Conservation (phyloP, 2,329 filamentous ascomycete species). For the Cercospora sp. region DNA sequence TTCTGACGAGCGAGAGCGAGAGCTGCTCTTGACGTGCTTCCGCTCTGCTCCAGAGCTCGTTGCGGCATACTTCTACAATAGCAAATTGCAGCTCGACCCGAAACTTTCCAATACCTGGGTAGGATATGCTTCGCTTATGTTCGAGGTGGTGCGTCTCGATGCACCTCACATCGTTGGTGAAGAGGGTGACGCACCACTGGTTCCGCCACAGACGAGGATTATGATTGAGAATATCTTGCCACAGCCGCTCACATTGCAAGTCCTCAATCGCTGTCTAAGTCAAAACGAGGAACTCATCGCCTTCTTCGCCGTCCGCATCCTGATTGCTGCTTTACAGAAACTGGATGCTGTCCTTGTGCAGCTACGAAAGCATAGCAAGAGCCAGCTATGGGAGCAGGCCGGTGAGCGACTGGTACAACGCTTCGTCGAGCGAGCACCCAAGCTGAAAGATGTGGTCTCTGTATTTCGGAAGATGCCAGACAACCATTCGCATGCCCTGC, state of each 20-base stretch:
- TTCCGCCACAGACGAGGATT: constrained; percentile 76
- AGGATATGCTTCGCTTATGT: constrained; percentile 85
- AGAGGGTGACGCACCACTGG: constrained; percentile 53
- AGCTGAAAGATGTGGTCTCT: constrained; percentile 76
- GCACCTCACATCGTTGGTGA: constrained; percentile 73
- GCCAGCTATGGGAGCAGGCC: constrained; percentile 68
- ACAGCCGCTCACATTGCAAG: constrained; percentile 75
- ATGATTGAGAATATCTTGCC: constrained; percentile 86
- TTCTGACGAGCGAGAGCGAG: constrained; percentile 75
- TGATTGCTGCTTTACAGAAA: constrained; percentile 79
- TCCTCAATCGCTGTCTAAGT: constrained; percentile 75
- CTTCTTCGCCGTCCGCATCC: constrained; percentile 78
- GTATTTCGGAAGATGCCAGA: constrained; percentile 69
- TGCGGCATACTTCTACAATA: constrained; percentile 82
- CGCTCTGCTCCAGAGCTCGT: constrained; percentile 79
- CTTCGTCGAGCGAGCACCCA: constrained; percentile 76
- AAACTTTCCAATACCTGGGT: constrained; percentile 94
- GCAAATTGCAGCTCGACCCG: constrained; percentile 81
- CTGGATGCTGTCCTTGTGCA: constrained; percentile 64
- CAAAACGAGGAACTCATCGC: constrained; percentile 76
- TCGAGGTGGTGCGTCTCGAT: constrained; percentile 73
- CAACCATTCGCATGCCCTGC: constrained; percentile 63
- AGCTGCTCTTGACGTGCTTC: constrained; percentile 80
- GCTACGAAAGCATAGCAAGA: constrained; percentile 47
- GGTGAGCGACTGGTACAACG: constrained; percentile 67